Conservation (phyloP, 2,329 filamentous ascomycete species). For the Alternaria sp. region DNA sequence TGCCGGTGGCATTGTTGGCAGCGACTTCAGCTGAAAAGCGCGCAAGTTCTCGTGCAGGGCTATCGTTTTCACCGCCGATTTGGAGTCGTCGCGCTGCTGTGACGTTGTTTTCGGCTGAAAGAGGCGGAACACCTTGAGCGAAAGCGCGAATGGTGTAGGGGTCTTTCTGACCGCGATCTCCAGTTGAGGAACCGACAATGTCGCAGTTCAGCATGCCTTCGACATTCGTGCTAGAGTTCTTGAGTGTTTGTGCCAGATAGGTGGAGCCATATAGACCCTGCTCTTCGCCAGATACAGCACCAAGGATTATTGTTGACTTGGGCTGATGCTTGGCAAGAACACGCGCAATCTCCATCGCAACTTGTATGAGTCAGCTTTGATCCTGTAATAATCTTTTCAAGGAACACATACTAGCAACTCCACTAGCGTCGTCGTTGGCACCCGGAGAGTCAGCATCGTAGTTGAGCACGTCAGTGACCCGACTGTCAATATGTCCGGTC, state of each 20-base stretch:
- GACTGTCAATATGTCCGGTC: constrained; percentile 63
- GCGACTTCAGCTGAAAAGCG: constrained; percentile 63
- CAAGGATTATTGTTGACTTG: constrained; percentile 62
- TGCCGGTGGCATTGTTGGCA: constrained; percentile 58
- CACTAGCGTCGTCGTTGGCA: constrained; percentile 65
- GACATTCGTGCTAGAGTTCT: constrained; percentile 60
- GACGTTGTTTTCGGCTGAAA: constrained; percentile 47
- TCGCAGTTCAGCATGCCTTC: constrained; percentile 66
- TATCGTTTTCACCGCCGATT: constrained; percentile 60
- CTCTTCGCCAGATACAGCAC: constrained; percentile 64
- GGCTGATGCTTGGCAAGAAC: constrained; percentile 58
- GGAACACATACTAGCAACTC: constrained; percentile 53
- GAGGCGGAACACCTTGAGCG: constrained; percentile 57
- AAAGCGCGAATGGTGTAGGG: constrained; percentile 63
- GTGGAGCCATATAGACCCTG: constrained; percentile 61
- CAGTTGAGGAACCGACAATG: constrained; percentile 61
- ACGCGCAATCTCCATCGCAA: constrained; percentile 63
- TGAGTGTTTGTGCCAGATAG: constrained; percentile 61
- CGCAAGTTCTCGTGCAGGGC: constrained; percentile 61
- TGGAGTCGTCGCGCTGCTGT: constrained; percentile 50
- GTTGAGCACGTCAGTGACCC: constrained; percentile 59
- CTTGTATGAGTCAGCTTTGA: constrained; percentile 22
- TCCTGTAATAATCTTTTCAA: neutral
- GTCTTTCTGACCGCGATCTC: constrained; percentile 55
- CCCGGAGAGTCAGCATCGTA: constrained; percentile 62